Evolutionary conservation across 2,329 filamentous ascomycete genomes (phyloP), one percentile per base, ranked within the genome.

Genomic region (Emmonsiellopsis sp.): DNA sequence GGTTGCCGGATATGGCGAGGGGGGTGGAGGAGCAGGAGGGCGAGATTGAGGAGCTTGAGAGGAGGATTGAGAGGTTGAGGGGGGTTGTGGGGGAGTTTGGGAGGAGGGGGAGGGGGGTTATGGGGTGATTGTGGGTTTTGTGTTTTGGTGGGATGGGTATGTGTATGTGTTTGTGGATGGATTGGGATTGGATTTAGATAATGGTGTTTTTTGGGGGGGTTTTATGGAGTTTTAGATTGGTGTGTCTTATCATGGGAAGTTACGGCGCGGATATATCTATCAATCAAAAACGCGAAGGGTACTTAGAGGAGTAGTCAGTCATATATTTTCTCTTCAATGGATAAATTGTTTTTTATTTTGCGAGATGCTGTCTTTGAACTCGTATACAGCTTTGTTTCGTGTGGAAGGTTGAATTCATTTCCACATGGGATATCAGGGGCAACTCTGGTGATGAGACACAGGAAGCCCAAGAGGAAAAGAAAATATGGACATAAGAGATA

Each of bases 1-100:
- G 61, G 37, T 59, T 77, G 40, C 73, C 73, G 8, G 74, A 76
- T 57, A 63, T 74, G n/a, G 61, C 73, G 7, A 65, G 73, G 35
- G 69, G 67, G 10, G 67, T 75, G 11, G 63, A 63, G 8, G 73
- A 77, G 46, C 74, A 76, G 60, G 67, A 73, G 51, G 60, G 54
- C 11, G 73, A 76, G 59, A 75, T 77, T 44, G 54, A 57, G 32
- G 67, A 69, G 53, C 62, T 77, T 38, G 67, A 75, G 60, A 63
- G 64, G 51, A 67, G 65, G 31, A 69, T 75, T 54, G 59, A 55
- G 47, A 65, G 67, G 44, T 62, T 76, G 49, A 71, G 64, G 42
- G 67, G 62, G 16, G 66, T 75, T 34, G 63, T 76, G 54, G 62
- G 61, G 52, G 69, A 70, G 47, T 71, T 76, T 65, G 72, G 70